phyloP scores from a whole-genome alignment of 23 red algal species.

The Gracilaria domingensis region DNA sequence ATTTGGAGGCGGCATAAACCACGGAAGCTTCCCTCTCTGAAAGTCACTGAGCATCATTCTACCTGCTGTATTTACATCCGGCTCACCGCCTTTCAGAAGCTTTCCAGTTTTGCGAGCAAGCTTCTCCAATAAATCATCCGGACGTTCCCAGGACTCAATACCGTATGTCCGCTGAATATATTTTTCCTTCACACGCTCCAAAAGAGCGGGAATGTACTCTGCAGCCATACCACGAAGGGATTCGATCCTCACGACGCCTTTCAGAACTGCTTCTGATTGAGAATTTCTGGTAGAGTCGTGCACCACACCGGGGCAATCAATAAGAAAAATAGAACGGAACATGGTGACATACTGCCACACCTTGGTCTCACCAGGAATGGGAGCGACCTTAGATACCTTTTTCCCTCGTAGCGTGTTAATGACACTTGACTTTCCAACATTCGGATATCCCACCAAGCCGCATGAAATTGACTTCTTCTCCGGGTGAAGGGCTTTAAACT shows the following conservation, averaged over 20 bases:
- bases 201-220: constrained; percentile 80
- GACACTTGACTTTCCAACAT: constrained; percentile 96
- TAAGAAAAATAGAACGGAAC: constrained; percentile 89
- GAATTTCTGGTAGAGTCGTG: constrained; percentile 83
- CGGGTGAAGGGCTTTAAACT: constrained; percentile 84
- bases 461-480: constrained; percentile 94
- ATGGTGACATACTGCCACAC: constrained; percentile 99
- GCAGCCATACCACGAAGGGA: constrained; percentile 77
- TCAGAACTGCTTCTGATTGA: constrained; percentile 83
- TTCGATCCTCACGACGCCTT: constrained; percentile 93
- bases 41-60: constrained; percentile 89
- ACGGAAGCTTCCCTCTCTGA: constrained; percentile 91
- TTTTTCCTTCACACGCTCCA: constrained; percentile 71
- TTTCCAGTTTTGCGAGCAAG: constrained; percentile 81
- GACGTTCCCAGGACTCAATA: constrained; percentile 63
- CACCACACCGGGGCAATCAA: constrained; percentile 98
- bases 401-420: constrained; percentile 94
- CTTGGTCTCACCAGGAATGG: constrained; percentile 97
- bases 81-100: constrained; percentile 85
- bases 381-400: constrained; percentile 94
- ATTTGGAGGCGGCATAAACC: constrained; percentile 84
- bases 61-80: constrained; percentile 82
- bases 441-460: constrained; percentile 98
- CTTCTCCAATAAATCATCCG: constrained; percentile 87
- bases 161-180: constrained; percentile 79